Evolutionary conservation across 306 rosid genomes (phyloP).

Genomic region (Medicago ruthenica): DNA sequence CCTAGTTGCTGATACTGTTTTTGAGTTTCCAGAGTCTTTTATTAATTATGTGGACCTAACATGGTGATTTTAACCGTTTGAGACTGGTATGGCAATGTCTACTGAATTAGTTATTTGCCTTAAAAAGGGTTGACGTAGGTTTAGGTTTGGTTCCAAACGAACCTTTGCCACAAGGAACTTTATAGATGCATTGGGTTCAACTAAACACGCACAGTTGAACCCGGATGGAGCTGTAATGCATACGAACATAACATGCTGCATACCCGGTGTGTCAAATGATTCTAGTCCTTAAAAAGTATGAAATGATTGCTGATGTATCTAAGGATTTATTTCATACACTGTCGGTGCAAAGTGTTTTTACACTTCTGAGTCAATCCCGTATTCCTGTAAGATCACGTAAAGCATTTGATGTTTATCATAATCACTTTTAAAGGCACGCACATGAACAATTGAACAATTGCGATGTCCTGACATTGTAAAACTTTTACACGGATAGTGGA

Average conservation of each 20-base stretch:
- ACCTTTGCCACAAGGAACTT: neutral
- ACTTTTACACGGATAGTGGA: too few relatives aligned
- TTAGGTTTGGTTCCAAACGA: neutral
- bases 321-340: too few relatives aligned
- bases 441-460: too few relatives aligned
- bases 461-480: too few relatives aligned
- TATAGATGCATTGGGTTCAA: neutral
- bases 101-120: neutral
- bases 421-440: too few relatives aligned
- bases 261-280: too few relatives aligned
- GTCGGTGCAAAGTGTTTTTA: too few relatives aligned
- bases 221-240: neutral
- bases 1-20: constrained; percentile 43
- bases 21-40: constrained; percentile 36
- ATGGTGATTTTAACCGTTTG: constrained; percentile 40
- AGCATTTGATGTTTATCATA: too few relatives aligned
- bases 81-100: constrained; percentile 30
- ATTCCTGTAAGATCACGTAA: too few relatives aligned
- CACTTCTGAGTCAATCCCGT: too few relatives aligned
- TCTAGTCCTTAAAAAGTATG: too few relatives aligned
- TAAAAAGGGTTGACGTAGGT: neutral
- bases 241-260: neutral
- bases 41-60: constrained; percentile 41
- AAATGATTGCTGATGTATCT: too few relatives aligned
- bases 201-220: neutral